Evolutionary conservation across 345 rosid genomes (phyloP), one percentile per base, ranked within the genome.

Genomic region (Limnanthes douglasii): DNA sequence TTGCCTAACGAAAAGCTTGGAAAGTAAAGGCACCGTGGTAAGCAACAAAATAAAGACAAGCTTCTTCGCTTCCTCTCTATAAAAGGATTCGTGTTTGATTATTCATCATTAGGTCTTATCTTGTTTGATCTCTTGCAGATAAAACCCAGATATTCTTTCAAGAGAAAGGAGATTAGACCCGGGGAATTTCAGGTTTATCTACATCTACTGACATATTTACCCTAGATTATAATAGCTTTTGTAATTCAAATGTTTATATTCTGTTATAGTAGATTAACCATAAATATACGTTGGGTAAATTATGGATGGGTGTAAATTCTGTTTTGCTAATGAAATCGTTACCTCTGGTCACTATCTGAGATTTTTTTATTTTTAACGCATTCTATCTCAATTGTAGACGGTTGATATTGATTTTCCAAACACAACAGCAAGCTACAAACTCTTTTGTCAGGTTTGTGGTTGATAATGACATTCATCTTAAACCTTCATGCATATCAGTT

Each of bases 1-100:
- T 45, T 81, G 99, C 83, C 57, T 92, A 64, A 61, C 69, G 66
- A 81, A 75, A 69, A 92, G 99, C 73, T 70, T 92, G 71, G 99
- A 81, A 74, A 73, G 96, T 64, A 92, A 81, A 59, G 86, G 94
- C 45, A 54, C 78, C 39, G 60, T 49, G 64, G 99, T 92, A 62
- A 69, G 78, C 58, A 37, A 29, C 54, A 38, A 11, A 15, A 10
- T 23, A 26, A 21, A 13, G 18, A 25, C 34, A 46, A 21, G 23
- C 36, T 37, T 17, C 27, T 35, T 43, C 3, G 5, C 5, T 18
- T 45, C 8, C 23, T 7, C 11, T 37, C 21, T 19, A 31, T 27
- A 18, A 31, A 11, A 7, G 51, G 25, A 13, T 29, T 37, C 4
- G 21, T 14, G 5, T 10, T n/a, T 24, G 5, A 7, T 40, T 53